phyloP scores from a whole-genome alignment of 202 grass and related monocot genomes.

The Elaeis oleifera region DNA sequence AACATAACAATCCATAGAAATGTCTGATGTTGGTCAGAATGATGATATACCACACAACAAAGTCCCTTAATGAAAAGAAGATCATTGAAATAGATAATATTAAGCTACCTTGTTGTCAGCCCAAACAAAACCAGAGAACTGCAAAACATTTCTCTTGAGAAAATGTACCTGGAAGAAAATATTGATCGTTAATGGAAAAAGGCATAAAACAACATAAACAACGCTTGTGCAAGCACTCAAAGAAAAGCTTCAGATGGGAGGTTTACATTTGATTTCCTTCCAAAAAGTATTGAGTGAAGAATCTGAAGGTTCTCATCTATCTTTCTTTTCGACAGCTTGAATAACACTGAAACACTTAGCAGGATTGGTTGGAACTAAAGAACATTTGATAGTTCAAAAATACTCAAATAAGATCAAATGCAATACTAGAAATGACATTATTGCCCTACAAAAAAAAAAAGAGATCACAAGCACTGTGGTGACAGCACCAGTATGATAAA shows the following conservation, averaged over 20 bases:
- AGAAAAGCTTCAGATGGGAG: neutral
- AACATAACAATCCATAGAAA: too few species aligned
- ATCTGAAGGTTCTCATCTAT: conserved; percentile 62
- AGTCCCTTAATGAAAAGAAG: too few species aligned
- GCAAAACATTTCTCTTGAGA: conserved; percentile 76
- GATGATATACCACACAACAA: too few species aligned
- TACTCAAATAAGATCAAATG: neutral
- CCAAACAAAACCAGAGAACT: conserved; percentile 97
- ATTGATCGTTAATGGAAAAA: conserved; percentile 17
- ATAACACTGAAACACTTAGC: conserved; percentile 43
- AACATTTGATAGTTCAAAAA: neutral
- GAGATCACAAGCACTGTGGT: too few species aligned
- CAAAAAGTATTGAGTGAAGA: conserved; percentile 77
- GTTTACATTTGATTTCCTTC: conserved; percentile 81
- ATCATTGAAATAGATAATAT: too few species aligned
- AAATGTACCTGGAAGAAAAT: conserved; percentile 46
- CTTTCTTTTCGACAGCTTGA: conserved; percentile 93
- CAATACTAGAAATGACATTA: too few species aligned
- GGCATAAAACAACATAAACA: neutral
- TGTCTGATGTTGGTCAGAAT: too few species aligned
- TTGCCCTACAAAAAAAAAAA: too few species aligned
- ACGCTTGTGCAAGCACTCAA: neutral
- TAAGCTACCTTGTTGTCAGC: conserved; percentile 31
- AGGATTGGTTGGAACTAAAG: neutral
- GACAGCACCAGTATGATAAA: too few species aligned